Percentiles rank a stretch among this genome's conserved stretches.
Evolutionary conservation across 2,329 filamentous ascomycete genomes (phyloP).

Genomic region (Fusarium pseudonygamai): DNA sequence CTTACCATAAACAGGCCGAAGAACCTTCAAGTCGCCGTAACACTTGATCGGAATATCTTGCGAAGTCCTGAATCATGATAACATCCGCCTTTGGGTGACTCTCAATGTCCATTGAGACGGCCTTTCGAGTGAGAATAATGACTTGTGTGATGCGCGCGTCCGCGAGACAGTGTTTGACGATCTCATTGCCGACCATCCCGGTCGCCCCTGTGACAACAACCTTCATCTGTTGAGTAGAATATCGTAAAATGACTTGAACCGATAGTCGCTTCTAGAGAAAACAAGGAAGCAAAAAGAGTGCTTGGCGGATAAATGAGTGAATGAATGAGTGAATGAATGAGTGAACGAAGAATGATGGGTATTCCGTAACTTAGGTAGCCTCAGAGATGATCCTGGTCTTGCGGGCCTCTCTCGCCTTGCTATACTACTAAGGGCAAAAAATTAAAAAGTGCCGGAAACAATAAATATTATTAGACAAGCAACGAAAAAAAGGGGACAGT

Average conservation of each 20-base stretch:
- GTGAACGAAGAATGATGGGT: not conserved
- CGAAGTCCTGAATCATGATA: constrained; percentile 63
- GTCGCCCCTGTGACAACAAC: constrained; percentile 67
- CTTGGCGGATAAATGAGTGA: not conserved
- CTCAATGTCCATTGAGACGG: constrained; percentile 54
- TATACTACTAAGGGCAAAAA: constrained; percentile 19
- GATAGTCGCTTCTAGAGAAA: not conserved
- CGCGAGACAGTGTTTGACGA: constrained; percentile 61
- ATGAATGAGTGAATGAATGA: not conserved
- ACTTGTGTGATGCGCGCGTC: constrained; percentile 61
- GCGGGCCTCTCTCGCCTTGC: constrained; percentile 29
- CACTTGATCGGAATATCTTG: constrained; percentile 55
- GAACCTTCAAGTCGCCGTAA: constrained; percentile 57
- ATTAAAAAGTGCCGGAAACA: constrained; percentile 21
- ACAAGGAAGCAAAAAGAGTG: not conserved
- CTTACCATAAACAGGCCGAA: constrained; percentile 72
- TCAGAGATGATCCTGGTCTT: constrained; percentile 25
- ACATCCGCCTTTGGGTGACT: constrained; percentile 60
- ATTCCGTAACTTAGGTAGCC: constrained; percentile 3
- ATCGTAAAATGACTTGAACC: not conserved
- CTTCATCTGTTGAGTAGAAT: constrained; percentile 55
- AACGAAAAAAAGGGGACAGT: not conserved
- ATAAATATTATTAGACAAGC: not conserved
- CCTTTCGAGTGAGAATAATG: constrained; percentile 60
- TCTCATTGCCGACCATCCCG: constrained; percentile 64